Percentiles rank a stretch among this genome's conserved stretches.
Conservation (phyloP, 2,329 filamentous ascomycete genomes). For the Hysterium pulicare region DNA sequence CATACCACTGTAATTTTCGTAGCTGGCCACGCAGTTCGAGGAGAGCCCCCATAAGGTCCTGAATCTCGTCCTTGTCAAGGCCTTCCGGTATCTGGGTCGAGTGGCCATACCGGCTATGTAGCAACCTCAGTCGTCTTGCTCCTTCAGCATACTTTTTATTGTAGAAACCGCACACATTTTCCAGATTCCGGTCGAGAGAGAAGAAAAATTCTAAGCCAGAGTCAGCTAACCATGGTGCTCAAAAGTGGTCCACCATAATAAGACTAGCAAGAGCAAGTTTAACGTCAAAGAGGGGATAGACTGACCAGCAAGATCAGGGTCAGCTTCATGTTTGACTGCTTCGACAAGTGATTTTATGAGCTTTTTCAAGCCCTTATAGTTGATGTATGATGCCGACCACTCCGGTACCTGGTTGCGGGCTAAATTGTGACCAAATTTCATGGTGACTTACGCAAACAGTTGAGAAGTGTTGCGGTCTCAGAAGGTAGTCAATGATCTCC, state of each 20-base stretch:
- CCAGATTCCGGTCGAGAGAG: slow-evolving; percentile 91
- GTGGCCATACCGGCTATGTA: slow-evolving; percentile 83
- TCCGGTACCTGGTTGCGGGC: slow-evolving; percentile 82
- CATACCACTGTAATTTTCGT: slow-evolving; percentile 94
- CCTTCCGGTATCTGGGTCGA: slow-evolving; percentile 65
- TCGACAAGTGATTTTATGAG: slow-evolving; percentile 78
- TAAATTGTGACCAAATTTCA: slow-evolving; percentile 56
- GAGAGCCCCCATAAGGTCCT: slow-evolving; percentile 86
- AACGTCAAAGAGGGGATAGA: slow-evolving; percentile 10
- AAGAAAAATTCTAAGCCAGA: slow-evolving; percentile 81
- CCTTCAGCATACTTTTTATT: slow-evolving; percentile 91
- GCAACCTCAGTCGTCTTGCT: slow-evolving; percentile 75
- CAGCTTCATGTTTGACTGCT: slow-evolving; percentile 63
- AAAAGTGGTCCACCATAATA: not conserved
- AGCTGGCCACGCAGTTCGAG: slow-evolving; percentile 84
- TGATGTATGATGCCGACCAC: slow-evolving; percentile 80
- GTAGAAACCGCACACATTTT: slow-evolving; percentile 95
- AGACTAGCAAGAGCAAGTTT: not conserved
- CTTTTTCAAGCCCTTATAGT: slow-evolving; percentile 92
- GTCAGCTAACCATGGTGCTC: no score
- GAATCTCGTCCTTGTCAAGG: slow-evolving; percentile 82
- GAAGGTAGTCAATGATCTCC: no score
- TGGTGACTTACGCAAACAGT: slow-evolving; percentile 10
- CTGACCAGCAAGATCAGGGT: slow-evolving; percentile 88
- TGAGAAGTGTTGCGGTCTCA: not conserved